Conservation (phyloP, 2,329 filamentous ascomycete genomes). For the Apiospora kogelbergensis region DNA sequence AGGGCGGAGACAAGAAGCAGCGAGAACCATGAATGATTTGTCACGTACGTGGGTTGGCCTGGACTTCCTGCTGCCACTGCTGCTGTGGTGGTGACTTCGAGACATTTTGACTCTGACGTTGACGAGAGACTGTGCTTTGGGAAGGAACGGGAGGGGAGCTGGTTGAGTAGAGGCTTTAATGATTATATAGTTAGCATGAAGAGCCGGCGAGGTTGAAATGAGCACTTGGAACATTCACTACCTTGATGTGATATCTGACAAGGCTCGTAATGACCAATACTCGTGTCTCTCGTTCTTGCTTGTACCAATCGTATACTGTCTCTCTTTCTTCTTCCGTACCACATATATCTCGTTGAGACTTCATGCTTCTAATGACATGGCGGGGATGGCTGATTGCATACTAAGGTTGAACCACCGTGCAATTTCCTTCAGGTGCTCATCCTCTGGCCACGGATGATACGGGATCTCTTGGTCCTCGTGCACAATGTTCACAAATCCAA, state of each 20-base stretch:
- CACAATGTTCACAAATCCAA: conserved; percentile 79
- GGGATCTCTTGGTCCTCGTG: conserved; percentile 70
- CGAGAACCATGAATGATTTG: neutral
- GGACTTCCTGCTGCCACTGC: neutral
- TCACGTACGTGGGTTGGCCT: neutral
- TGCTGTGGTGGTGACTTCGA: neutral
- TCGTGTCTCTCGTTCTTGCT: no score
- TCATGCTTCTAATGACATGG: conserved; percentile 68
- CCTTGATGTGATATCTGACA: no score
- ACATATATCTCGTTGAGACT: no score
- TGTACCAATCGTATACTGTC: no score
- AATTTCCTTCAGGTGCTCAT: conserved; percentile 64
- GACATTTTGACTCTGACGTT: neutral
- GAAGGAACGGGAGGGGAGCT: neutral
- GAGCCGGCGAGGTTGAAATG: no score
- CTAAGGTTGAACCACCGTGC: conserved; percentile 84
- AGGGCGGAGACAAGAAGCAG: no score
- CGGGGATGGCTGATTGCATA: conserved; percentile 70
- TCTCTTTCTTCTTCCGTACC: no score
- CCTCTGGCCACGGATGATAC: conserved; percentile 70
- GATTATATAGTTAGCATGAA: no score
- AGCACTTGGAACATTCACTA: no score
- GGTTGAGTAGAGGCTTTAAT: no score
- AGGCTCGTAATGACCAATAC: no score
- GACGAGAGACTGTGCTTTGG: neutral